These are phyloP conservation scores for Serendipita sp. DNA, from an alignment of 768 basidiomycete species.

Conservation along the genomic window DNA sequence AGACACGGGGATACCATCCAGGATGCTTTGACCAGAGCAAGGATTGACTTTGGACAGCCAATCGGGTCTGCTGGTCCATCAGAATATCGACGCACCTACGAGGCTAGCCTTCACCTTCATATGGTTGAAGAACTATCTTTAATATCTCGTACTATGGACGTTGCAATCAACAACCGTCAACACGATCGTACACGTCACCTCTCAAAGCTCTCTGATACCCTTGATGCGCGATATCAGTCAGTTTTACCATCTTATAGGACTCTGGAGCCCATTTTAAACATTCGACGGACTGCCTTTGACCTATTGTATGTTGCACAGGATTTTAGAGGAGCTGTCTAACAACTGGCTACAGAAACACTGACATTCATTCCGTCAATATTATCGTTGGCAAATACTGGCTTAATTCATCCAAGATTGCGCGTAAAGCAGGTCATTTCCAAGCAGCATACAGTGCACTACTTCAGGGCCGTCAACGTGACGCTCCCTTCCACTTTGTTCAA, in stretches of 20 bases:
- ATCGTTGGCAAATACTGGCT: constrained; percentile 83
- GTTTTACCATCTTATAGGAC: constrained; percentile 78
- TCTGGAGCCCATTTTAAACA: constrained; percentile 77
- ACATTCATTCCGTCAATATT: constrained; percentile 25
- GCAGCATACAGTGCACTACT: constrained; percentile 92
- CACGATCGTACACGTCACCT: background rate
- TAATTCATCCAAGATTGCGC: constrained; percentile 82
- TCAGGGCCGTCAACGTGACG: constrained; percentile 63
- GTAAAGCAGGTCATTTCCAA: constrained; percentile 90
- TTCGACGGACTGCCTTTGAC: constrained; percentile 71
- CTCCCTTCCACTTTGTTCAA: constrained; percentile 71
- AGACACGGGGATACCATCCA: constrained; percentile 31
- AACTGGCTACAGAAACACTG: background rate
- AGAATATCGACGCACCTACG: constrained; percentile 77
- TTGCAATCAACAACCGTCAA: background rate
- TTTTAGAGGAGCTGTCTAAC: background rate
- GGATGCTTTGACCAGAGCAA: constrained; percentile 43
- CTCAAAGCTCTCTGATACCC: background rate
- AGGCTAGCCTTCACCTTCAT: constrained; percentile 73
- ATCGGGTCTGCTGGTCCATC: constrained; percentile 67
- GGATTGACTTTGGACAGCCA: constrained; percentile 56
- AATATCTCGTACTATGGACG: constrained; percentile 15
- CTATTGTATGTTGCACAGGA: constrained; percentile 34
- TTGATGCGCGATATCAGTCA: constrained; percentile 16
- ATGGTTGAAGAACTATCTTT: constrained; percentile 72